Conservation (phyloP, 2,329 filamentous ascomycete species). For the Grosmannia huntii region DNA sequence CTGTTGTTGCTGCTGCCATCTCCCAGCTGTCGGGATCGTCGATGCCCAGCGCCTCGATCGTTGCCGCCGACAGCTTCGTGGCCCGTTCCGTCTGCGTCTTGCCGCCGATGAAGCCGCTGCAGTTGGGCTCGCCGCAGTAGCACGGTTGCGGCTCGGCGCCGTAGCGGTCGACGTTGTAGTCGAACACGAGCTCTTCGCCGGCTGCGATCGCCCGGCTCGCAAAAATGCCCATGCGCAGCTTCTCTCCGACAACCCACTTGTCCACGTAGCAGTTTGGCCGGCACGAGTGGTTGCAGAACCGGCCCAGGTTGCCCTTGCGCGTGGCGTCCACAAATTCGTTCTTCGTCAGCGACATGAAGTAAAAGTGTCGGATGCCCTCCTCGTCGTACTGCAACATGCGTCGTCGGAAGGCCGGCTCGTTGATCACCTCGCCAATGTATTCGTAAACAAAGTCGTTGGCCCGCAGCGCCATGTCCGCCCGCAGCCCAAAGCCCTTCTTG, state of each 20-base stretch:
- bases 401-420: constrained; percentile 75
- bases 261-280: constrained; percentile 98
- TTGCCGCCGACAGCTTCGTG: constrained; percentile 78
- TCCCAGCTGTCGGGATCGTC: constrained; percentile 90
- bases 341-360: constrained; percentile 98
- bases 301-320: constrained; percentile 86
- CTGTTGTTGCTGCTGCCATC: constrained; percentile 27
- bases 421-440: constrained; percentile 97
- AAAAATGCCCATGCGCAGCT: constrained; percentile 98
- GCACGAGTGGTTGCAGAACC: constrained; percentile 98
- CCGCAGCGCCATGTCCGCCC: constrained; percentile 63
- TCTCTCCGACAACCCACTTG: constrained; percentile 97
- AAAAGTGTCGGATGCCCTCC: constrained; percentile 97
- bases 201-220: constrained; percentile 71
- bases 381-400: constrained; percentile 91
- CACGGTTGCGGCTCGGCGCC: constrained; percentile 93
- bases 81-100: constrained; percentile 95
- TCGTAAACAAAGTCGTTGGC: constrained; percentile 92
- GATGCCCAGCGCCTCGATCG: constrained; percentile 90
- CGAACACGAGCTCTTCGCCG: constrained; percentile 94
- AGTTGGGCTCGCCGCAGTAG: constrained; percentile 91
- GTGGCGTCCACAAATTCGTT: constrained; percentile 96
- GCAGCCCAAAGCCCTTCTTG: constrained; percentile 91
- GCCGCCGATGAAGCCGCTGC: constrained; percentile 90
- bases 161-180: constrained; percentile 98